phyloP scores from a whole-genome alignment of 805 yeast species.

The Kazachstania viticola region DNA sequence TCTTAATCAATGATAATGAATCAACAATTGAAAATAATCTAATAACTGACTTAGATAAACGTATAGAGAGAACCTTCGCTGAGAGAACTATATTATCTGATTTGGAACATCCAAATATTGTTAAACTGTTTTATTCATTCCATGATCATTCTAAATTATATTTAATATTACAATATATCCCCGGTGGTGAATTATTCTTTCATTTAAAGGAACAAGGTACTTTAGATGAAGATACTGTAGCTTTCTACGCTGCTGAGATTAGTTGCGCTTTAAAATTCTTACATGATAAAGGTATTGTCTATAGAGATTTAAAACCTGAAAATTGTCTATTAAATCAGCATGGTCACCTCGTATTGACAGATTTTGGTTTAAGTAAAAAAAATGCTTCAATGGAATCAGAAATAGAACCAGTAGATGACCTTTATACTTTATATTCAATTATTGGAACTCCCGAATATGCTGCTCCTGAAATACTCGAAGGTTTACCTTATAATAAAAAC shows the following conservation, averaged over 20 bases:
- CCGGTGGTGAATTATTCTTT: slow-evolving; percentile 72
- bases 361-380: slow-evolving; percentile 63
- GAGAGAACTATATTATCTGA: slow-evolving; percentile 64
- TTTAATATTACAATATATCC: slow-evolving; percentile 65
- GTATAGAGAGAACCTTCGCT: slow-evolving; percentile 66
- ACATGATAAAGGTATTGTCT: slow-evolving; percentile 72
- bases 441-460: slow-evolving; percentile 38
- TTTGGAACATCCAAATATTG: slow-evolving; percentile 71
- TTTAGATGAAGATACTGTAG: slow-evolving; percentile 51
- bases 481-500: slow-evolving; percentile 61
- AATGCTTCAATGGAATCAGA: slow-evolving; percentile 2
- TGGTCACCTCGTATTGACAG: slow-evolving; percentile 75
- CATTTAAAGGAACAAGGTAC: slow-evolving; percentile 32
- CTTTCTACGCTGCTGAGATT: slow-evolving; percentile 73
- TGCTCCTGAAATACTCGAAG: slow-evolving; percentile 82
- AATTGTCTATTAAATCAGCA: slow-evolving; percentile 60
- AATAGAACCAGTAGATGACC: slow-evolving; percentile 18
- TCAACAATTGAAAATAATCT: slow-evolving; percentile 15
- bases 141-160: slow-evolving; percentile 74
- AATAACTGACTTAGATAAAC: slow-evolving; percentile 26
- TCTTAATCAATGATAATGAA: slow-evolving; percentile 36
- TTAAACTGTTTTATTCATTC: slow-evolving; percentile 68
- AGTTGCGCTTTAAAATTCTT: slow-evolving; percentile 66
- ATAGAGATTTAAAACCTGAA: slow-evolving; percentile 83
- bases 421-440: slow-evolving; percentile 28